Evolutionary conservation across 2,329 filamentous ascomycete species (phyloP), one percentile per base, ranked within the genome.

Genomic region (Monosporascus cannonballus): DNA sequence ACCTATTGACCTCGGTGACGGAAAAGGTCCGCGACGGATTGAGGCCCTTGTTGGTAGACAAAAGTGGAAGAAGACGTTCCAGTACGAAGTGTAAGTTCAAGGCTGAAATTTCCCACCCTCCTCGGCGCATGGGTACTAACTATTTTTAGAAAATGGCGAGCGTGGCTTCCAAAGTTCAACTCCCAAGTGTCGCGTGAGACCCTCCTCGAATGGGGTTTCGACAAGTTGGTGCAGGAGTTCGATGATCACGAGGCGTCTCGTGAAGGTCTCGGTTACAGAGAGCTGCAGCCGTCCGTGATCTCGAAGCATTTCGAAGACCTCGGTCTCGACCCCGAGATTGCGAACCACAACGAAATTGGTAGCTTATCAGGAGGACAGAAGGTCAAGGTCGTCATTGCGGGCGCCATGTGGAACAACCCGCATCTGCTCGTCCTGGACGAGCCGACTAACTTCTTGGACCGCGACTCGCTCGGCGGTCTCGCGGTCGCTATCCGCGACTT

Each of bases 21-120:
- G 93, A 62, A 87, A 84, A 64, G 87, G 90, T 14, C 72, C 78
- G 24, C 83, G 87, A 57, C 88, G 89, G 67, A 77, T 99, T 49
- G 94, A 99, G 71, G 78, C 88, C 17, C 79, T 99, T 27, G 95
- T 99, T 62, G 94, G 94, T 78, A 88, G 94, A 63, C 92, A 96
- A 70, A 99, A 99, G 78, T 96, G 84, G 77, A 97, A 99, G 86
- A 99, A 99, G 84, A 89, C 87, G 41, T 96, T 96, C 83, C 92
- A 96, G 78, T 97, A 97, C 68, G 93, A 97, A 77, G 84, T 96
- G 81, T 86, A 80, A 77, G 81, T 74, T 39, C 3, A 39, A 9
- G 5, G 11, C 14, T 8, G 24, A 4, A 30, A 20, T 8, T 46
- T 15, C 24, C 41, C 20, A 3, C 4, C 11, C 14, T 39, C 11